Base-by-base conservation (phyloP, 2,329 filamentous ascomycete genomes). In the Arthroderma sp. region DNA sequence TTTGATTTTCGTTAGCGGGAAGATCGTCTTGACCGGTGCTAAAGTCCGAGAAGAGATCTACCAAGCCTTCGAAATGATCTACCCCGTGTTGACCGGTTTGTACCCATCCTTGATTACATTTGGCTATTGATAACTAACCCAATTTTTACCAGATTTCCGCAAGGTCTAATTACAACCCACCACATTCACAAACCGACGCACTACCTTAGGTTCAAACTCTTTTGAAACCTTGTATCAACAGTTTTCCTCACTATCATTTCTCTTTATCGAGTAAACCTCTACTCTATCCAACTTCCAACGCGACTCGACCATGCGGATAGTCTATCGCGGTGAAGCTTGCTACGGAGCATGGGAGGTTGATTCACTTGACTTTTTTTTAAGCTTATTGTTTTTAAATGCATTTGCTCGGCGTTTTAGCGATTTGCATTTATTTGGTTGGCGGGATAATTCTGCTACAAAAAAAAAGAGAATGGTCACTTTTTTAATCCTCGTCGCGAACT, bases 21-120 rank as follows among this genome's bases (percentile, higher is more conserved):
- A 96, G 77, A 96, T 96, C 51, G 91, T 96, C 59, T 76, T 96
- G 62, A 96, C 91, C 36, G 91, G 91, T 60, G 91, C 91, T 54
- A 96, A 98, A 65, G 88, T 96, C 53, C 83, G 91, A 56, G 91
- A 98, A 68, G 91, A 96, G 71, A 96, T 98, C 55, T 94, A 94
- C 61, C 85, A 91, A 66, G 87, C 87, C 39, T 94, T 94, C 61
- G 87, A 94, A 71, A 83, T 93, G 80, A 94, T 95, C 70, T 94
- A 94, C 64, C 88, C 88, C 63, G 88, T 94, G 70, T 73, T 94
- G 61, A 85, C 87, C 73, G 84, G 83, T 87, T 70, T 56, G 73
- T 68, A 27, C 33, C 9, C 52, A 22, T 29, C 28, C 38, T 37
- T 7, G 1, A 40, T n/a, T 44, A 4, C 3, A 1, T 5, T 8